Conservation (phyloP, 202 grass and related monocot genomes). For the Sporobolus alterniflorus region DNA sequence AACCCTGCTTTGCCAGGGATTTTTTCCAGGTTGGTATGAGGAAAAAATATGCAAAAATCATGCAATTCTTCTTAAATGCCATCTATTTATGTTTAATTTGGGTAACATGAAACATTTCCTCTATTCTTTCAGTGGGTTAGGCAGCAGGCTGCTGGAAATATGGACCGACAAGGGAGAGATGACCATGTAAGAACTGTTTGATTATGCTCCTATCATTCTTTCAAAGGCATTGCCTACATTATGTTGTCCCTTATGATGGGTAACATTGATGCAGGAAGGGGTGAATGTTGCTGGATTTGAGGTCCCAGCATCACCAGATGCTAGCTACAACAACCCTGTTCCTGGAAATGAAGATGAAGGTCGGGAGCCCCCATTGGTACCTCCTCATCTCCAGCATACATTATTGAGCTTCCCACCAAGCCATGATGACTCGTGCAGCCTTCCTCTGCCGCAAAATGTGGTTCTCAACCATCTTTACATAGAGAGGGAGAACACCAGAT, state of each 20-base stretch:
- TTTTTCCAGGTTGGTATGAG: not conserved
- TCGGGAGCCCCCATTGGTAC: conserved; percentile 77
- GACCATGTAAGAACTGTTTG: conserved; percentile 51
- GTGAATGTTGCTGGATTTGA: conserved; percentile 92
- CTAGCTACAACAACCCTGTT: conserved; percentile 85
- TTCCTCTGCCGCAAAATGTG: conserved; percentile 81
- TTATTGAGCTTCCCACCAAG: conserved; percentile 77
- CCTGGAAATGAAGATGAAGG: conserved; percentile 89
- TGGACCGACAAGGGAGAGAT: conserved; percentile 57
- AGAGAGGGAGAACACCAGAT: conserved; percentile 91
- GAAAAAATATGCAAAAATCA: not conserved
- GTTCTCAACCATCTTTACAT: conserved; percentile 99
- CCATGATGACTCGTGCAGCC: conserved; percentile 71
- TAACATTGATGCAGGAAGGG: conserved; percentile 65
- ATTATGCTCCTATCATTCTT: not conserved
- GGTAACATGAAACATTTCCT: too few relatives aligned
- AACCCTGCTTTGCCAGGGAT: not conserved
- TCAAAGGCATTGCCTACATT: not conserved
- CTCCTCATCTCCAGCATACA: conserved; percentile 84
- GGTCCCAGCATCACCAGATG: conserved; percentile 86
- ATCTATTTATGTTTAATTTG: not conserved
- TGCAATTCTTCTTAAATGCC: not conserved
- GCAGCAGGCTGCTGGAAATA: conserved; percentile 17
- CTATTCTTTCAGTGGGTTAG: conserved; percentile 7
- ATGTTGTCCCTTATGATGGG: not conserved